phyloP scores from a whole-genome alignment of 208 protist genomes.

The Angomonas deanei region DNA sequence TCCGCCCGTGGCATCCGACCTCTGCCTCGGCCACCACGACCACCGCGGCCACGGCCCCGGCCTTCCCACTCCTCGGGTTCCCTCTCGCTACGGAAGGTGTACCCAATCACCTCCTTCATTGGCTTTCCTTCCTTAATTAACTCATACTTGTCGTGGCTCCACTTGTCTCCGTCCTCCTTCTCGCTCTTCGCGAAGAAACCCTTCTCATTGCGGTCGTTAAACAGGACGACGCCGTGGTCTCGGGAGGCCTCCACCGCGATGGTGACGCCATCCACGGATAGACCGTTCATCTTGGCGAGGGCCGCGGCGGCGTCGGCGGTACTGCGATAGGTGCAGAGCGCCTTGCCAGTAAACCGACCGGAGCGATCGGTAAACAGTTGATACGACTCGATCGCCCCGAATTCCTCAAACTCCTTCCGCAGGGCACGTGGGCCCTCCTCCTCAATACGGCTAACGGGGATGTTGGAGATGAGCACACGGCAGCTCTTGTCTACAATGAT shows the following conservation, averaged over 20 bases:
- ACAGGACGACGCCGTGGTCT: constrained; percentile 81
- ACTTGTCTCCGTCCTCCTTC: constrained; percentile 19
- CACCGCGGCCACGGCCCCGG: constrained; percentile 24
- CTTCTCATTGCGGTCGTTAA: constrained; percentile 15
- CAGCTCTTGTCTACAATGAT: constrained; percentile 84
- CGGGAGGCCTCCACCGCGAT: constrained; percentile 63
- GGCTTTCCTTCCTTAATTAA: constrained; percentile 42
- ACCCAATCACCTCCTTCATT: constrained; percentile 47
- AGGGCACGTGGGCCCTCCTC: constrained; percentile 64
- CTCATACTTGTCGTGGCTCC: constrained; percentile 79
- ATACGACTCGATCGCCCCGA: constrained; percentile 83
- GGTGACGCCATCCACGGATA: constrained; percentile 44
- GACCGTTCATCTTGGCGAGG: constrained; percentile 69
- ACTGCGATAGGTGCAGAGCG: constrained; percentile 85
- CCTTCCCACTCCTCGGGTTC: constrained; percentile 13
- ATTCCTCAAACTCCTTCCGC: constrained; percentile 74
- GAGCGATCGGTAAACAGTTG: constrained; percentile 83
- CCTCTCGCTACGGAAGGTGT: constrained; percentile 8
- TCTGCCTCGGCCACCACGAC: constrained; percentile 20
- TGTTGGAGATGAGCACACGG: constrained; percentile 85
- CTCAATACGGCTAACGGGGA: constrained; percentile 80
- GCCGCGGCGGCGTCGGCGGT: constrained; percentile 77
- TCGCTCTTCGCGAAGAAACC: neutral
- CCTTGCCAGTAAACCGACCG: constrained; percentile 77
- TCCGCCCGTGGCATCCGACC: constrained; percentile 18